Percentiles rank a stretch among this genome's conserved stretches.
Conservation (phyloP, 228 moss, liverwort and hornwort species). For the Sphagnum magellanicum region DNA sequence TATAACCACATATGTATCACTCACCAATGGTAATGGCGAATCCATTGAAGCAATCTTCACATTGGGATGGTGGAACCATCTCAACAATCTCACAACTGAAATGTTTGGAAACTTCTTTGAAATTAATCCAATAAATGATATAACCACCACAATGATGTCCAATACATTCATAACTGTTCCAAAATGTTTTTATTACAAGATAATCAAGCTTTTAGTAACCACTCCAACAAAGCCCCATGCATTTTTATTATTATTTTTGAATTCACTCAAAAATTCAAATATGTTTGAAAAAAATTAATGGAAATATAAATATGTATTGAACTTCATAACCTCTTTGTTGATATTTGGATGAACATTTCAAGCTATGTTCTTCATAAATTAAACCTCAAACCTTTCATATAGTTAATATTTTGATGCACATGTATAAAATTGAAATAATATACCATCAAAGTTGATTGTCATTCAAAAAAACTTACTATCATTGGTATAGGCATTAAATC, state of each 20-base stretch:
- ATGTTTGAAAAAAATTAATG: not conserved
- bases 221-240: not conserved
- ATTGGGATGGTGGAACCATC: slow-evolving; percentile 65
- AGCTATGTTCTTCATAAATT: not conserved
- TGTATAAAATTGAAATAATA: not conserved
- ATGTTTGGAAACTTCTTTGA: slow-evolving; percentile 47
- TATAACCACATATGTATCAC: not conserved
- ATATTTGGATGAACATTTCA: not conserved
- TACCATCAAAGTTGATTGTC: slow-evolving; percentile 6
- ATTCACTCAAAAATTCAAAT: not conserved
- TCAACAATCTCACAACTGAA: slow-evolving; percentile 65
- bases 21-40: not conserved
- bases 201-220: not conserved
- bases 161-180: slow-evolving; percentile 71
- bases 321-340: not conserved
- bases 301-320: not conserved
- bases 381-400: not conserved
- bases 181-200: not conserved
- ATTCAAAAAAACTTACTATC: slow-evolving; percentile 24
- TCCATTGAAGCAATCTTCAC: not conserved
- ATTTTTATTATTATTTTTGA: not conserved
- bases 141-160: slow-evolving; percentile 47
- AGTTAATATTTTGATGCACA: not conserved
- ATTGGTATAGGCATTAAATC: slow-evolving; percentile 20
- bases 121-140: slow-evolving; percentile 41